Percentiles rank a stretch among this genome's conserved stretches.
Evolutionary conservation across 139 green algal genomes (phyloP).

Genomic region (Tetratostichococcus sp.): DNA sequence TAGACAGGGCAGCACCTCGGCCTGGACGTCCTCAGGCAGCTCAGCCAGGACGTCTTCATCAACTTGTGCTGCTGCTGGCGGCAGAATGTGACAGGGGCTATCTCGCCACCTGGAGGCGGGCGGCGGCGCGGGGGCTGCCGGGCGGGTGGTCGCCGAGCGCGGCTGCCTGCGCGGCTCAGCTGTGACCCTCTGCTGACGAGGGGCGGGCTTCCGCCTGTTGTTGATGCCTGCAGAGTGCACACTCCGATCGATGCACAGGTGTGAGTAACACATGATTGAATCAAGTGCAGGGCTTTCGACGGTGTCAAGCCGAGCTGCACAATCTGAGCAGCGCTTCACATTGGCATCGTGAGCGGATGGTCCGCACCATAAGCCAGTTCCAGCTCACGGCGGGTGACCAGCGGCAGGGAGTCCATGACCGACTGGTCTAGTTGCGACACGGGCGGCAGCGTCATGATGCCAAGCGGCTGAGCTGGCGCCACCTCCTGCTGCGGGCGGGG

Average conservation of each 20-base stretch:
- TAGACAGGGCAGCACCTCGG: conserved; percentile 30
- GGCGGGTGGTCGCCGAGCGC: neutral
- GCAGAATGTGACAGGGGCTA: neutral
- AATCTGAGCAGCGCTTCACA: neutral
- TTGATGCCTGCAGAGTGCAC: conserved; percentile 3
- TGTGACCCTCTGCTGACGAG: neutral
- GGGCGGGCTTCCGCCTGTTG: neutral
- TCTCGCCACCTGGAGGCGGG: neutral
- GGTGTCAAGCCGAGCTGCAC: neutral
- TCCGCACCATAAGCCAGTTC: conserved; percentile 51
- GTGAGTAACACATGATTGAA: neutral
- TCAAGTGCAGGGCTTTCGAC: neutral
- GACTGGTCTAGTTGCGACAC: conserved; percentile 59
- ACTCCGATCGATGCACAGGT: too few species aligned
- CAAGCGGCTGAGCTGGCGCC: neutral
- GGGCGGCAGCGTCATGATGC: conserved; percentile 36
- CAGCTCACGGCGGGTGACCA: conserved; percentile 57
- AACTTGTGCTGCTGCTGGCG: conserved; percentile 24
- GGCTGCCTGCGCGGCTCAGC: neutral
- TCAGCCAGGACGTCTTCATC: conserved; percentile 44
- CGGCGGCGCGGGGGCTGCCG: too few species aligned
- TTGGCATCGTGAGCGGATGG: neutral
- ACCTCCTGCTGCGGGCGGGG: too few species aligned
- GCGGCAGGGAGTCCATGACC: conserved; percentile 65
- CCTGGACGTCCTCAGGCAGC: conserved; percentile 41